Conservation (phyloP, 257 asterid species). For the Forsythia viridissima region DNA sequence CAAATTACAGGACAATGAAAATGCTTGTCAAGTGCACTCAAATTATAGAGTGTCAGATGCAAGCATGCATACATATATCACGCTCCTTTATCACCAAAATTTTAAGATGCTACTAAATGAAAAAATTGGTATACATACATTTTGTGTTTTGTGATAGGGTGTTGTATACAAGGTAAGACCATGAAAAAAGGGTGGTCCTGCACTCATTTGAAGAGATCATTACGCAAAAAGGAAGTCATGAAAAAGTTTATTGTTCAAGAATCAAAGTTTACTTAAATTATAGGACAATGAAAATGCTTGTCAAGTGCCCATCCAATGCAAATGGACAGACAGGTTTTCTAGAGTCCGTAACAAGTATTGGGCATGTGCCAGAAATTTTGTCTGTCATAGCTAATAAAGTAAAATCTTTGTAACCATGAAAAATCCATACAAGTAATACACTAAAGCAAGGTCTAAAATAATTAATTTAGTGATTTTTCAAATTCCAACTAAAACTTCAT, state of each 20-base stretch:
- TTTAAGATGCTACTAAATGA: background rate
- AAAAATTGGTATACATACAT: background rate
- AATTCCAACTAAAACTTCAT: constrained; percentile 1
- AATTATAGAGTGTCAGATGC: background rate
- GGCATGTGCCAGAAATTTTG: too few species aligned
- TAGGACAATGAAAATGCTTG: background rate
- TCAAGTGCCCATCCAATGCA: background rate
- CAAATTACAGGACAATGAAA: background rate
- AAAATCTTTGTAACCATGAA: background rate
- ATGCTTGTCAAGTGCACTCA: background rate
- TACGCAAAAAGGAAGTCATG: background rate
- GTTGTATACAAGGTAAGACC: background rate
- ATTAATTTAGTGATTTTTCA: background rate
- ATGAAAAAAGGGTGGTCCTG: background rate
- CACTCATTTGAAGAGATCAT: background rate
- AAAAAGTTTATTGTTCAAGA: background rate
- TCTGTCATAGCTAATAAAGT: background rate
- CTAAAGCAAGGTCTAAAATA: background rate
- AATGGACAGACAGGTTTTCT: background rate
- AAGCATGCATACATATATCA: background rate
- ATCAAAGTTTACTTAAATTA: background rate
- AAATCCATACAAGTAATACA: background rate
- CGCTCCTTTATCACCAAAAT: background rate
- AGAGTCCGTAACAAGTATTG: too few species aligned
- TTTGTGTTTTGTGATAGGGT: background rate